Evolutionary conservation across 2,329 filamentous ascomycete species (phyloP).

Genomic region (Cercospora sp.): DNA sequence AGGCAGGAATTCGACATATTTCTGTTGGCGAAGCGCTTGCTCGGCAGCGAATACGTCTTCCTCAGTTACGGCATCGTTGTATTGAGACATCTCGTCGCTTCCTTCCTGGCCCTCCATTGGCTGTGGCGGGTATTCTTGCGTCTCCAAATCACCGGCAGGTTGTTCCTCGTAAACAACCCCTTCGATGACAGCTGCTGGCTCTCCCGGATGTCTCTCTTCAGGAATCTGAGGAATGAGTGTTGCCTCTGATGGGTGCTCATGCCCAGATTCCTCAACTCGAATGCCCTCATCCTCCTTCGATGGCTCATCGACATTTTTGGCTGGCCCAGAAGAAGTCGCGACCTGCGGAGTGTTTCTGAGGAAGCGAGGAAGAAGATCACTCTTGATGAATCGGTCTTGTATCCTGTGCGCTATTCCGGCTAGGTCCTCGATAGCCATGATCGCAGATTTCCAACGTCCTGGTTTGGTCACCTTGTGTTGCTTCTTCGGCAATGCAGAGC

Average conservation of each 20-base stretch:
- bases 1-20: conserved; percentile 1
- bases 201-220: too few relatives aligned
- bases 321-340: neutral
- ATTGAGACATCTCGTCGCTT: too few relatives aligned
- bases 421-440: neutral
- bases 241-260: too few relatives aligned
- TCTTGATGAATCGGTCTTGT: neutral
- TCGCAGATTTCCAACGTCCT: neutral
- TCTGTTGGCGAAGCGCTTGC: neutral
- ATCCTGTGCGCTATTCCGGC: neutral
- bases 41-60: neutral
- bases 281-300: neutral
- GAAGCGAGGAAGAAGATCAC: neutral
- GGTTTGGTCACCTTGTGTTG: neutral
- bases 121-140: too few relatives aligned
- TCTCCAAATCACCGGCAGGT: too few relatives aligned
- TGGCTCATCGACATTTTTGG: neutral
- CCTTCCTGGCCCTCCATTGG: too few relatives aligned
- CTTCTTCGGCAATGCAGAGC: neutral
- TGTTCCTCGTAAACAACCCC: too few relatives aligned
- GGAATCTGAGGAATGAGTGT: too few relatives aligned
- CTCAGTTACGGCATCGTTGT: neutral
- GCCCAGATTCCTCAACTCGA: too few relatives aligned
- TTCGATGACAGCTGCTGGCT: too few relatives aligned
- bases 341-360: neutral